These are phyloP conservation scores for Aspergillus campestris DNA, from an alignment of 495 filamentous ascomycete genomes.

Conservation along the genomic window DNA sequence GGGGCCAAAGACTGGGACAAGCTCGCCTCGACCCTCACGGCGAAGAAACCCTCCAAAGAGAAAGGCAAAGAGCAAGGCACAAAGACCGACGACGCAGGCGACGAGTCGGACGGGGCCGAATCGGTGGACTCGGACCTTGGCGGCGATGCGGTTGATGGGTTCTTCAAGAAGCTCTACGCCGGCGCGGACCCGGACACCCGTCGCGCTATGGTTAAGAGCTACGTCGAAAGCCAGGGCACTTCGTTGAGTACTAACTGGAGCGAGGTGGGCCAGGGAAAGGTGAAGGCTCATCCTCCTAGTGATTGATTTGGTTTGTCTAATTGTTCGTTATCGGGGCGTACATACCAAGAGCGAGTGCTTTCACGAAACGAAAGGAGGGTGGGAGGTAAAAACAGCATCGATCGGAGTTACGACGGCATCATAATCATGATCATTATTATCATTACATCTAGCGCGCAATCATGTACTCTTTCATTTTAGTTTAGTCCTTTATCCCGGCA, in stretches of 20 bases:
- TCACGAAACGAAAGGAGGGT: too few relatives aligned
- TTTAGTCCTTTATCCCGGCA: too few relatives aligned
- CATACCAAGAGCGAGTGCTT: too few relatives aligned
- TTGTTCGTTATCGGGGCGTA: neutral
- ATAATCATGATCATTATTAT: too few relatives aligned
- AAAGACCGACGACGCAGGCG: slow-evolving; percentile 19
- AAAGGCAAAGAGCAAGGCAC: slow-evolving; percentile 10
- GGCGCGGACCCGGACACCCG: slow-evolving; percentile 69
- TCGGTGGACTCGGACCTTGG: slow-evolving; percentile 51
- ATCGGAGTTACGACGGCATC: too few relatives aligned
- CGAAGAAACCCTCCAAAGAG: slow-evolving; percentile 28
- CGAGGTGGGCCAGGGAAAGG: slow-evolving; percentile 66
- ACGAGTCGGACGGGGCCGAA: slow-evolving; percentile 34
- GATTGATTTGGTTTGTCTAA: slow-evolving; percentile 10
- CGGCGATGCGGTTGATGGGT: slow-evolving; percentile 66
- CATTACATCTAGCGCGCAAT: too few relatives aligned
- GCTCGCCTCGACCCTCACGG: slow-evolving; percentile 49
- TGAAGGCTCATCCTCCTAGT: slow-evolving; percentile 62
- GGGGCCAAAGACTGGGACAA: slow-evolving; percentile 94
- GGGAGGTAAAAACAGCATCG: too few relatives aligned
- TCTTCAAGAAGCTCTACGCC: slow-evolving; percentile 90
- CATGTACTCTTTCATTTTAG: too few relatives aligned
- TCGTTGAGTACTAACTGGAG: slow-evolving; percentile 88
- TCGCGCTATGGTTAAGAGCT: slow-evolving; percentile 97
- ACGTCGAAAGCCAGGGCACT: slow-evolving; percentile 85